These are phyloP conservation scores for Filosporella fistucella DNA, from an alignment of 495 filamentous ascomycete genomes.

Conservation along the genomic window DNA sequence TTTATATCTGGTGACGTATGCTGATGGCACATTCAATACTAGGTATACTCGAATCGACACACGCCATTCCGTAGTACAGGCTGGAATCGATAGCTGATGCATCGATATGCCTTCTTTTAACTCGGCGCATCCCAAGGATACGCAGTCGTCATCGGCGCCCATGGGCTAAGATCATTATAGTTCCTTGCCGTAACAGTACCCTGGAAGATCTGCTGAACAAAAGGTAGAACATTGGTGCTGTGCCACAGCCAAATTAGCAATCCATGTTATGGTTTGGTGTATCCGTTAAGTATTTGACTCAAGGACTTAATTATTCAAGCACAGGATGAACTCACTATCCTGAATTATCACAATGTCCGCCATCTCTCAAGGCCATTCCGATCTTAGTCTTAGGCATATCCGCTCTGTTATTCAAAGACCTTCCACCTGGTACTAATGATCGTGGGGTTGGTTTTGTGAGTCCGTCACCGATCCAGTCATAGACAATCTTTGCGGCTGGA, in stretches of 20 bases:
- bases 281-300: conserved; percentile 12
- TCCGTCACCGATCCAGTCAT: conserved; percentile 48
- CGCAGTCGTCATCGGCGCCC: conserved; percentile 39
- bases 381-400: conserved; percentile 40
- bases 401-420: no score
- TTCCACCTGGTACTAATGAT: no score
- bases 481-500: conserved; percentile 46
- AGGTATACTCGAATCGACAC: no score
- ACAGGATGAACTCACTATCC: conserved; percentile 11
- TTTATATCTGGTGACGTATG: no score
- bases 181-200: conserved; percentile 41
- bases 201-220: conserved; percentile 44
- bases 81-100: no score
- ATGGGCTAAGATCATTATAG: conserved; percentile 38
- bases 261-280: no score
- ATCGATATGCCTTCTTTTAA: no score
- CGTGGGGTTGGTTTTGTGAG: no score
- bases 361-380: conserved; percentile 41
- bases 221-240: conserved; percentile 43
- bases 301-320: neutral
- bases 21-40: no score
- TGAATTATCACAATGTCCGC: conserved; percentile 27
- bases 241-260: no score
- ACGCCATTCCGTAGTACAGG: no score
- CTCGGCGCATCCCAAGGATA: no score